These are phyloP conservation scores for Microdochium paspali DNA, from an alignment of 2,329 filamentous ascomycete genomes.

Conservation along the genomic window DNA sequence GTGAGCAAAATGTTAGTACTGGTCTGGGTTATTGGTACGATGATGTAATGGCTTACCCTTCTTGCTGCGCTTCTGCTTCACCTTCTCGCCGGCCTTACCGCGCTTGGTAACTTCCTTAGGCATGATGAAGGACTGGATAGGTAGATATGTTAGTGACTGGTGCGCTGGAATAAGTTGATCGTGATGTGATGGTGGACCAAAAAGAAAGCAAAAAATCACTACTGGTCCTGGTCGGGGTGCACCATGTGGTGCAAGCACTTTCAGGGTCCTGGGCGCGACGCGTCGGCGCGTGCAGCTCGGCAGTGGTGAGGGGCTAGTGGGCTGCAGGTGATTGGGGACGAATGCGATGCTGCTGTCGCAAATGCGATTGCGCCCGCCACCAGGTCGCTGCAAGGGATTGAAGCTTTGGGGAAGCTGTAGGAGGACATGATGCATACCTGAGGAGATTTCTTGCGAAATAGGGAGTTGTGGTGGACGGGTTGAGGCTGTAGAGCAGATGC, in stretches of 20 bases:
- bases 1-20: too few relatives aligned
- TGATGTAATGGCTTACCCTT: slow-evolving; percentile 44
- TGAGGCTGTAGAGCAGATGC: slow-evolving; percentile 21
- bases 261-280: neutral
- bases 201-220: neutral
- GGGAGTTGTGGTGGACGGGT: slow-evolving; percentile 14
- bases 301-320: slow-evolving; percentile 2
- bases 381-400: slow-evolving; percentile 20
- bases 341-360: slow-evolving; percentile 20
- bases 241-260: neutral
- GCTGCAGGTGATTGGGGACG: slow-evolving; percentile 5
- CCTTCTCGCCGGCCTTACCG: slow-evolving; percentile 38
- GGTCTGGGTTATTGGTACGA: too few relatives aligned
- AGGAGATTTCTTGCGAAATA: slow-evolving; percentile 9
- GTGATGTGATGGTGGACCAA: neutral
- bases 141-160: slow-evolving; percentile 14
- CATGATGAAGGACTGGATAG: slow-evolving; percentile 35
- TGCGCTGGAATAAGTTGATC: neutral
- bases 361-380: slow-evolving; percentile 26
- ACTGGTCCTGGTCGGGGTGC: too few relatives aligned
- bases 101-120: slow-evolving; percentile 50
- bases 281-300: slow-evolving; percentile 1
- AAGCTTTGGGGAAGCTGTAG: slow-evolving; percentile 22
- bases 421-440: slow-evolving; percentile 25
- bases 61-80: slow-evolving; percentile 44